Evolutionary conservation across 345 rosid species (phyloP), one percentile per base, ranked within the genome.

Genomic region (Eutrema yunnanense): DNA sequence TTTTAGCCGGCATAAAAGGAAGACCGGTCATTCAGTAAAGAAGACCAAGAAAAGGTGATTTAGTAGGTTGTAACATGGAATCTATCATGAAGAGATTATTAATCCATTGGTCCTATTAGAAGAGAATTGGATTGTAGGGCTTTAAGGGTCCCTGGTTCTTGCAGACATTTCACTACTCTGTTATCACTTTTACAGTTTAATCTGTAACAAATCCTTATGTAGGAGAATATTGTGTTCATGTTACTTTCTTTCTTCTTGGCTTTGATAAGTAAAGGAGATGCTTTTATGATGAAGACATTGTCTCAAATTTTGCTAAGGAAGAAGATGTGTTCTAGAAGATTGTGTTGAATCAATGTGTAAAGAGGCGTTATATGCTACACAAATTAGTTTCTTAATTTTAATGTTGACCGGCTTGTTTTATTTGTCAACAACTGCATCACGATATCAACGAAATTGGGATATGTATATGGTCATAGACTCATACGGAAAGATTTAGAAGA

Each of bases 1-100:
- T 68, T 96, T 96, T 83, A 96, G 99, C 78, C 86, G 99, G 19
- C 99, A 92, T 79, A 92, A 90, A 82, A 77, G 98, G 65, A 96
- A 92, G 92, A 96, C 99, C 2, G 98, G 99, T 37, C 99, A 96
- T 72, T 84, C 88, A 0, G 81, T 76, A 9, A 86, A 83, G 82
- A 92, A 88, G 74, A 82, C 72, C 16, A 86, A 81, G 73, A 86
- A 81, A 75, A 79, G 74, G 50, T 79, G 77, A 74, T 46, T 37
- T 72, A 57, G 46, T 72, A 57, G 46, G 49, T 67, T 42, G 16
- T 68, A 62, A 52, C 55, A 11, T 67, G 76, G 43, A 65, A 73
- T 68, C 67, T 81, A 65, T 78, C 79, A 54, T 56, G 76, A 79
- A 77, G 79, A 65, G 43, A 54, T 54, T 32, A 65, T 81, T 79